Evolutionary conservation across 1,139 yeast species (phyloP).

Genomic region (Kodamaea fungicola): DNA sequence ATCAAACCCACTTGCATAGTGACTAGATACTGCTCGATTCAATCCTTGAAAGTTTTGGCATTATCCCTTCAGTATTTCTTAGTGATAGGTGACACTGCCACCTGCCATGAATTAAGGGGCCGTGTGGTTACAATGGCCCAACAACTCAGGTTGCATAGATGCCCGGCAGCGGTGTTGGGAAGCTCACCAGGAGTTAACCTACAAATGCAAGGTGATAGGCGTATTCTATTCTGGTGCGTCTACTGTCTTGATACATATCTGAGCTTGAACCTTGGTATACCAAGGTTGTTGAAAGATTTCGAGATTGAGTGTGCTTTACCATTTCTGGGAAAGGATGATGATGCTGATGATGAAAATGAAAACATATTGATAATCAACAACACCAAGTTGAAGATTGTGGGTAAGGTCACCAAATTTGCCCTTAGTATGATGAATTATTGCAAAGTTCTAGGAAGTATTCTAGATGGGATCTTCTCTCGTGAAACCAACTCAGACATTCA

Average conservation of each 20-base stretch:
- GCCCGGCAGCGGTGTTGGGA: constrained; percentile 78
- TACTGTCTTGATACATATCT: constrained; percentile 76
- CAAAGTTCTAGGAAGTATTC: constrained; percentile 67
- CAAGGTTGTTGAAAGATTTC: constrained; percentile 71
- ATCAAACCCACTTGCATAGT: constrained; percentile 50
- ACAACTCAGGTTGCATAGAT: constrained; percentile 78
- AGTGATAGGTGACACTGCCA: constrained; percentile 68
- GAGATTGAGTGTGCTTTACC: constrained; percentile 88
- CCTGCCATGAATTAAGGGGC: constrained; percentile 74
- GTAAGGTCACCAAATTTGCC: constrained; percentile 63
- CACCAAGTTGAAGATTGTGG: constrained; percentile 57
- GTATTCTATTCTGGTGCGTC: constrained; percentile 81
- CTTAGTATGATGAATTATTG: constrained; percentile 67
- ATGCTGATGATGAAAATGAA: constrained; percentile 43
- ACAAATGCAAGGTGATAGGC: constrained; percentile 73
- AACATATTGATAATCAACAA: constrained; percentile 58
- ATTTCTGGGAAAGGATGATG: constrained; percentile 52
- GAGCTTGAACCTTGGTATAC: constrained; percentile 76
- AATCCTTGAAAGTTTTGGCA: constrained; percentile 66
- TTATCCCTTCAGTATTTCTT: constrained; percentile 70
- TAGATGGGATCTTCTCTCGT: constrained; percentile 62
- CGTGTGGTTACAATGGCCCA: constrained; percentile 80
- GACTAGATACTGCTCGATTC: constrained; percentile 58
- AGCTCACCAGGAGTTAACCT: constrained; percentile 49
- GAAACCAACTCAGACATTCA: constrained; percentile 33